Evolutionary conservation across 352 stramenopile species (phyloP), one percentile per base, ranked within the genome.

Genomic region (Phytophthora nicotianae): DNA sequence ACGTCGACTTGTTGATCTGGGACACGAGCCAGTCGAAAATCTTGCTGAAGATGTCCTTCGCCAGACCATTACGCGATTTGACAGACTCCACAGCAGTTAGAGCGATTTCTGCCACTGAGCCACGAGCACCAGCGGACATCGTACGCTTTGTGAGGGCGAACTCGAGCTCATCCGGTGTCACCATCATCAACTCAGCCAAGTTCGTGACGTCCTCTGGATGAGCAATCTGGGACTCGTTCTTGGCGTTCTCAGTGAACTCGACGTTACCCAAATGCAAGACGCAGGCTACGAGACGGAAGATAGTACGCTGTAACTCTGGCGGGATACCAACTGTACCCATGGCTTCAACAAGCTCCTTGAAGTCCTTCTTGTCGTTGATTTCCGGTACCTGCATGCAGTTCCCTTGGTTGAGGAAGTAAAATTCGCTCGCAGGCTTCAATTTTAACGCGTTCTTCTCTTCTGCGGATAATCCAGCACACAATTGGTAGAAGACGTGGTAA

Each of bases 401-500:
- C 21, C 84, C 89, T 68, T 98, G 95, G 76, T 98, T 98, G 27
- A 98, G 65, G 65, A 98, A 98, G 65, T 83, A 72, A 74, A 97
- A 98, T 43, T 97, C 88, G 58, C 84, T 85, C 6, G 91, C 89
- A 46, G 83, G 90, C 68, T 91, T 90, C 40, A 98, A 67, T 50
- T 93, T 88, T 17, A 96, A 79, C 41, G 60, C 50, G n/a, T 72
- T 81, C 64, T 93, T 92, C 5, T 94, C 79, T 2, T 80, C 79
- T 1, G 77, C 49, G 0, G 81, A 50, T 66, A 95, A 77, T 33
- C 90, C 95, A 0, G 88, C 84, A 63, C 96, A 96, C 14, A 99
- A 69, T 72, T 99, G 91, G 75, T 99, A 99, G 70, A 99, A 99
- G 33, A 99, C 97, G 75, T 99, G 97, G 81, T 99, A 99, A 74